These are phyloP conservation scores for Lactarius evosmus DNA, from an alignment of 768 basidiomycete species.

Conservation along the genomic window DNA sequence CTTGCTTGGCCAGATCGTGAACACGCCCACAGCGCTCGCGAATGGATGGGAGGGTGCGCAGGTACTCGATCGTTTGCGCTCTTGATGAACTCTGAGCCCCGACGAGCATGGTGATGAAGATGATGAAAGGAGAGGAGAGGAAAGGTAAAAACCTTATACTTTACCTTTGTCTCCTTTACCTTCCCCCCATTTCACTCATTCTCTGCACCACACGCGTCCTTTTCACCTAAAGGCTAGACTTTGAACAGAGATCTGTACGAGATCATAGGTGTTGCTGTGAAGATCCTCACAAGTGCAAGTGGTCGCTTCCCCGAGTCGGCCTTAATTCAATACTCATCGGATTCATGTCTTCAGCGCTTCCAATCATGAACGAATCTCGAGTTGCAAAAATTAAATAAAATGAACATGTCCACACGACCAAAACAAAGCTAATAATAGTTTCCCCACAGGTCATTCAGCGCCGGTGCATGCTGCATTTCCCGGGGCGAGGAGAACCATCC, in stretches of 20 bases:
- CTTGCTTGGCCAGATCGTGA: slow-evolving; percentile 68
- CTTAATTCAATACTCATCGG: background rate
- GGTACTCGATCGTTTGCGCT: slow-evolving; percentile 55
- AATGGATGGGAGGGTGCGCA: slow-evolving; percentile 86
- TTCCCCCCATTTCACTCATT: background rate
- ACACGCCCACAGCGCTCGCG: slow-evolving; percentile 80
- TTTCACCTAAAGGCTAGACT: background rate
- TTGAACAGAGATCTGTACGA: background rate
- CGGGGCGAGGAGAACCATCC: background rate
- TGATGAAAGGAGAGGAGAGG: slow-evolving; percentile 4
- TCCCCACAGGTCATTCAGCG: slow-evolving; percentile 1
- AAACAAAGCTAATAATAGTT: background rate
- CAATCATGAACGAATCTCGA: background rate
- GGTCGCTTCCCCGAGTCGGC: too few species aligned
- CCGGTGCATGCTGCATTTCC: slow-evolving; percentile 13
- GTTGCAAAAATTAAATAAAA: slow-evolving; percentile 10
- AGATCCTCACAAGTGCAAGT: background rate
- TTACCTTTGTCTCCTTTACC: background rate
- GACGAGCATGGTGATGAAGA: slow-evolving; percentile 24
- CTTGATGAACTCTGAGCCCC: slow-evolving; percentile 11
- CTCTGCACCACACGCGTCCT: background rate
- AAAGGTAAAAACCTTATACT: slow-evolving; percentile 25
- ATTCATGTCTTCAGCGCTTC: background rate
- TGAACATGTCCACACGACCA: slow-evolving; percentile 7
- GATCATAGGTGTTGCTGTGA: background rate